Base-by-base conservation (phyloP, 208 protist genomes). In the Trypanosoma avium region DNA sequence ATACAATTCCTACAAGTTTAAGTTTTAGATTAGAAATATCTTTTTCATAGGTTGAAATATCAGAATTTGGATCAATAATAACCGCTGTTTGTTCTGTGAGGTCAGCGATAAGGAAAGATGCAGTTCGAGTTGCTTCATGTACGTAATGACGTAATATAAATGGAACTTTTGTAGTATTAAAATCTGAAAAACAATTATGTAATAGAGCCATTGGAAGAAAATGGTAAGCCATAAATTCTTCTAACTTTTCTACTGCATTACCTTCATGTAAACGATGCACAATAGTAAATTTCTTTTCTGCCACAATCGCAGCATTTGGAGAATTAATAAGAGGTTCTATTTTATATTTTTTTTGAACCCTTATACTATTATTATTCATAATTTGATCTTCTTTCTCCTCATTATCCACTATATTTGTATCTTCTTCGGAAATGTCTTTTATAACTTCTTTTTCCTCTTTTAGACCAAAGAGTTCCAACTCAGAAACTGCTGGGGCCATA, bases 101-200 rank as follows among this genome's bases (percentile, higher is more conserved):
- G 56, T 86, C 77, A 3, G 75, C 84, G 4, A 94, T 55, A 21
- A 94, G 67, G 29, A 91, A 91, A 4, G 88, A 89, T 0, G 75
- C 57, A 0, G 82, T 91, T 43, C 84, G 84, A 22, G 77, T 79
- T 6, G 77, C 71, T 43, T 94, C 88, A 59, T 94, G 82, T 32
- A 89, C 70, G 72, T 90, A 94, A 38, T 91, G 84, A 8, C 85
- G 82, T n/a, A 91, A 27, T 21, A 91, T 40, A 32, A 87, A 70
- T 13, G 67, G 50, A 3, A 26, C 30, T 15, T 50, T 46, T 9
- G 2, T 30, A 15, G 7, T 3, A 29, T 32, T 45, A 13, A 43
- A 10, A 30, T 61, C 40, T 15, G 40, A 24, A 1, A 38, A 6
- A 21, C 22, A 21, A 65, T 92, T 89, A 70, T 93, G 86, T 40